Base-by-base conservation (phyloP, 768 basidiomycete species). In the Suillus hirtellus region DNA sequence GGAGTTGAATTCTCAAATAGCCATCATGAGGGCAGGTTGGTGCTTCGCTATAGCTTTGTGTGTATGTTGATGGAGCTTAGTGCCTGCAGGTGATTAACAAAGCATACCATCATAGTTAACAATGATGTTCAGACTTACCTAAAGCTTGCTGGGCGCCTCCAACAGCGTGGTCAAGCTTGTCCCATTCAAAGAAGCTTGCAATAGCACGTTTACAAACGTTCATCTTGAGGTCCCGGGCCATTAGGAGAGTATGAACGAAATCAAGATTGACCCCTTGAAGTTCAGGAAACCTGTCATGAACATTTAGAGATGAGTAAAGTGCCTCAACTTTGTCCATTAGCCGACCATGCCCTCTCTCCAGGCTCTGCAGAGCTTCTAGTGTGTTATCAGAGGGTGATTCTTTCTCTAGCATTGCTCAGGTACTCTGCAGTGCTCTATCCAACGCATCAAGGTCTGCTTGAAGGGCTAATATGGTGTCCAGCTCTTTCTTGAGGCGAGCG, bases 41-140 rank as follows among this genome's bases (percentile, higher is more conserved):
- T 69, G 66, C 58, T 71, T 74, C 0, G 66, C 42, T 11, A 77
- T 76, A 0, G 70, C 69, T 47, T 72, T 69, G 1, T 69, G 63
- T 34, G 73, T 75, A 6, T 66, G 64, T 52, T 76, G 74, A 61
- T 77, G 74, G 1, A 74, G 66, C 40, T 74, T 73, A 3, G 74
- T 76, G 55, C 73, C 68, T 68, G 17, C 1, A 7, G 2, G 12
- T 14, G 12, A 14, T 9, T 37, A 60, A 2, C 6, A 42, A 15
- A 56, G 3, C 19, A 31, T 49, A 40, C 38, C 5, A 14, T 40
- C 12, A 40, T 2, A 40, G 1, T 12, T 40, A 40, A 24, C 24
- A 24, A 24, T 24, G 24, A 24, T 11, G 17, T 49, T 43, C 6
- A 43, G 2, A 43, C 42, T 49, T 71, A 79, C 80, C 79, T 1